Evolutionary conservation across 208 protist species (phyloP), one percentile per base, ranked within the genome.

Genomic region (Crithidia sp.): DNA sequence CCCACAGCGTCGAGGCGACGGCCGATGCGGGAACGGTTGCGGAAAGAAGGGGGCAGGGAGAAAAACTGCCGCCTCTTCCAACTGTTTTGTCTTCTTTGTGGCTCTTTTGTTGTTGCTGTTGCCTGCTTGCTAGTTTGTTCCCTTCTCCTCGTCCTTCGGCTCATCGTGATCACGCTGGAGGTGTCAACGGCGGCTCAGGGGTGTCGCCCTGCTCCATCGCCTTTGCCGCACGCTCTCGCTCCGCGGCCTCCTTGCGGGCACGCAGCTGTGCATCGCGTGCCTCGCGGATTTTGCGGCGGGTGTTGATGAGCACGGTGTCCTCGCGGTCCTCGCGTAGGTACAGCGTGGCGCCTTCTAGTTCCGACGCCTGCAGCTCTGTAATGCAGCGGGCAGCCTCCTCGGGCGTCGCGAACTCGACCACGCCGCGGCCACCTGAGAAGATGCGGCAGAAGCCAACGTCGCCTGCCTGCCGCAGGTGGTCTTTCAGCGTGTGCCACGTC

Each of bases 401-500:
- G 37, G 88, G 88, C 6, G 87, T 93, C 5, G 90, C 73, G 55
- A 95, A 95, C 81, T 96, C 88, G 12, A 94, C 94, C 79, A 96
- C 85, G 9, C 87, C 92, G 19, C 91, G 86, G 47, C 94, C 94
- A 9, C 81, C 79, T 13, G 85, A 86, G 62, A 90, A 95, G 16
- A 93, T 65, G 47, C 86, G 86, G 74, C 84, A 95, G 67, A 95
- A 94, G 9, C 82, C 89, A 19, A 96, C 85, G 72, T 96, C 88
- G 43, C 85, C 92, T 5, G 89, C 87, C 66, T 96, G 85, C 2
- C 88, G 87, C 53, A 97, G 81, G 74, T 97, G 91, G 67, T 96
- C 92, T 77, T 97, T 97, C 41, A 97, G 69, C 16, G 85, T 92
- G 52, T 95, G 92, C 94, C 94, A 97, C 7, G 86, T 91, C 2